Base-by-base conservation (phyloP, 2,329 filamentous ascomycete species). In the Aspergillus cejpii region DNA sequence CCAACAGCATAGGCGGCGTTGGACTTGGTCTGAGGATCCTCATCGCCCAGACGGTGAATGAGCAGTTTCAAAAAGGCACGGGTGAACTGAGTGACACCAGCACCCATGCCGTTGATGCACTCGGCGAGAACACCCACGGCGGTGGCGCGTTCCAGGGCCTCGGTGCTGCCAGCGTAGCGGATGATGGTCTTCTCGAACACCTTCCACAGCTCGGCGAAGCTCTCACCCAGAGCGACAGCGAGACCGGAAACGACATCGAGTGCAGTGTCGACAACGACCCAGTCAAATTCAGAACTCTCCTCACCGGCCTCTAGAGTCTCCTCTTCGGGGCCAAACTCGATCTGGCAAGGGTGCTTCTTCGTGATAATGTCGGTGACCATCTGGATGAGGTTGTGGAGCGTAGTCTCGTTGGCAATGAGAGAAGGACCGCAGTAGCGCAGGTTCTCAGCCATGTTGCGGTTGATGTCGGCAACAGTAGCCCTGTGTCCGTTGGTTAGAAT, bases 261-360 rank as follows among this genome's bases (percentile, higher is more conserved):
- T 27, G 88, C 90, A 7, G 89, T 95, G 72, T 98, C 92, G 43
- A 97, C 85, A 41, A 95, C 84, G 14, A 96, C 80, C 92, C 92
- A 97, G 74, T 97, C 92, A 61, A 94, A 95, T 72, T 98, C 92
- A 2, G 91, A 94, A 23, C 85, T 85, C 64, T 89, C 91, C 39
- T 81, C 74, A 44, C 85, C 80, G 7, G 82, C 74, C n/a, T 83
- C 81, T 44, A 81, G 77, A 50, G 84, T 80, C 56, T 91, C 89
- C 44, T 87, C 85, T 50, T 87, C 84, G 48, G 86, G 84, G 37
- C 85, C 87, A 17, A 94, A 80, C 62, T 96, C 91, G 61, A 91
- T 81, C 71, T 98, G 92, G 74, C 88, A 96, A 45, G 87, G 83
- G 71, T 98, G 92, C 51, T 86, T 83, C 69, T 91, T 90, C 51